Percentiles rank a stretch among this genome's conserved stretches.
These are phyloP conservation scores for Phylloporus sp. DNA, from an alignment of 768 basidiomycete species.

Conservation along the genomic window DNA sequence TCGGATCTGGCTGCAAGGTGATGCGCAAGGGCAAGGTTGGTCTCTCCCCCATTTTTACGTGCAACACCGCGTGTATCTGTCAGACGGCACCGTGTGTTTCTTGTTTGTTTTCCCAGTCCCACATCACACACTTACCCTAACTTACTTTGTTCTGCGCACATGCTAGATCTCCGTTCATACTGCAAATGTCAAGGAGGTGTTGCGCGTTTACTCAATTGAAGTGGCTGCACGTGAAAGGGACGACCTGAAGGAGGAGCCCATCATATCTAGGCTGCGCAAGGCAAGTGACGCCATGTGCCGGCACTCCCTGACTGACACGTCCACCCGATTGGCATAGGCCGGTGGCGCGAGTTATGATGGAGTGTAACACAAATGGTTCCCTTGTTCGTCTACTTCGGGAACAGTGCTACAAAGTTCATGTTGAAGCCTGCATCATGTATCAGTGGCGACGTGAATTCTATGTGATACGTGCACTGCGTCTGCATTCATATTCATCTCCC, in stretches of 20 bases:
- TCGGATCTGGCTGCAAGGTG: slow-evolving; percentile 76
- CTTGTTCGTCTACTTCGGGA: slow-evolving; percentile 11
- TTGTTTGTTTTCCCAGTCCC: slow-evolving; percentile 5
- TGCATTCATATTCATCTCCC: not conserved
- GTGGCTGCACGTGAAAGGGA: slow-evolving; percentile 80
- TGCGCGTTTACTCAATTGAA: slow-evolving; percentile 81
- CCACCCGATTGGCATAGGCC: slow-evolving; percentile 46
- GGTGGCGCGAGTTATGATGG: slow-evolving; percentile 90
- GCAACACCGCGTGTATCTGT: slow-evolving; percentile 12
- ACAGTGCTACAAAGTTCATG: slow-evolving; percentile 12
- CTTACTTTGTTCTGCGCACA: slow-evolving; percentile 18
- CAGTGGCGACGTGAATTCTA: slow-evolving; percentile 23
- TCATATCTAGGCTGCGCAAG: slow-evolving; percentile 77
- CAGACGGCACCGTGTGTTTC: slow-evolving; percentile 8
- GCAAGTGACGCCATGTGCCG: slow-evolving; percentile 39
- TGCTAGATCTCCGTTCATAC: slow-evolving; percentile 85
- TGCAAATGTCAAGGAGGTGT: slow-evolving; percentile 79
- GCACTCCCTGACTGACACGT: slow-evolving; percentile 17
- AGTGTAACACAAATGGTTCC: slow-evolving; percentile 41
- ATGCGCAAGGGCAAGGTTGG: slow-evolving; percentile 90
- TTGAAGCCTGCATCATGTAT: slow-evolving; percentile 17
- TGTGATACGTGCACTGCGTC: too few species aligned
- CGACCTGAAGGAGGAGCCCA: slow-evolving; percentile 85
- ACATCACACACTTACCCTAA: slow-evolving; percentile 29
- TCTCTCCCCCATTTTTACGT: slow-evolving; percentile 20